These are phyloP conservation scores for Zymoseptoria tritici DNA, from an alignment of 2,329 filamentous ascomycete genomes.

Conservation along the genomic window DNA sequence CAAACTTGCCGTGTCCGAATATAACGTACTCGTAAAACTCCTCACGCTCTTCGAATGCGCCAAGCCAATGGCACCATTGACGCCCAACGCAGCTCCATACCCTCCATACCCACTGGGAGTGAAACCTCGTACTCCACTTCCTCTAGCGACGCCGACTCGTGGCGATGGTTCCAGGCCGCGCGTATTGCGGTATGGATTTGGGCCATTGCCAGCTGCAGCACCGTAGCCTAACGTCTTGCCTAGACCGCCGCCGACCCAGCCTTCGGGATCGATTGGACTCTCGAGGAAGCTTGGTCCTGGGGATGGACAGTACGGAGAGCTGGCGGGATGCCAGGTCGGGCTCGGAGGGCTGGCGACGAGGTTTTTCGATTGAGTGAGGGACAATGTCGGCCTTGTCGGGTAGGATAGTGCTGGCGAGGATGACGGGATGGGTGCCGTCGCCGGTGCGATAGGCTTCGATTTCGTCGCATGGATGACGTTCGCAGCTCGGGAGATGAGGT, in stretches of 20 bases:
- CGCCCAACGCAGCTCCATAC: background rate
- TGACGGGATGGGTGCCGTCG: background rate
- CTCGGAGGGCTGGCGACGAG: background rate
- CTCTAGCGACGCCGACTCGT: background rate
- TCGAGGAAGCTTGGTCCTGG: background rate
- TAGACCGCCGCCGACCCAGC: background rate
- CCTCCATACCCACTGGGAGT: background rate
- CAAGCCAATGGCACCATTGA: background rate
- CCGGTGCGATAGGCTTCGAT: background rate
- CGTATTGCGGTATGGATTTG: background rate
- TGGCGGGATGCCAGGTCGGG: background rate
- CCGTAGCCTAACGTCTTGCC: background rate
- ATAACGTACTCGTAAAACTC: constrained; percentile 20
- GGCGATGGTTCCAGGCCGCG: background rate
- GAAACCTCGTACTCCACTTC: background rate
- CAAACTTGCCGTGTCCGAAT: constrained; percentile 22
- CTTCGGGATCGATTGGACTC: background rate
- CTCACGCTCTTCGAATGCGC: constrained; percentile 3
- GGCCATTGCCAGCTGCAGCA: background rate
- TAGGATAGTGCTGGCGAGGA: background rate
- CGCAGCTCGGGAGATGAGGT: background rate
- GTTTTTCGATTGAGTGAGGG: background rate
- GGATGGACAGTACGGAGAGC: background rate
- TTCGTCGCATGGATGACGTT: background rate
- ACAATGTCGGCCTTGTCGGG: background rate